These are phyloP conservation scores for Sphagnum tenellum DNA, from an alignment of 225 moss, liverwort and hornwort species.

Conservation along the genomic window DNA sequence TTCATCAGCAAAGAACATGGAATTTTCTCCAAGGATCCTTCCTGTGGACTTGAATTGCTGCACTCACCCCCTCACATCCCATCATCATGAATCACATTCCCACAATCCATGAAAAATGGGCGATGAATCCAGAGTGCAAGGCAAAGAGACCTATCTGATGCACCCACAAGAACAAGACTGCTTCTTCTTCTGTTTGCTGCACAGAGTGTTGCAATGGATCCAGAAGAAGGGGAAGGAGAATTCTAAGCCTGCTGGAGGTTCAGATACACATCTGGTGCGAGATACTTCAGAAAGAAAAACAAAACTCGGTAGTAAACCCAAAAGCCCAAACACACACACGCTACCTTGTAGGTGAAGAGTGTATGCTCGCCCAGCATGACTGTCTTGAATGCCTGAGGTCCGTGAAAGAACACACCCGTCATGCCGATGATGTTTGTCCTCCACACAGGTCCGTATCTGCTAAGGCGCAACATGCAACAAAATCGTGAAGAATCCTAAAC, in stretches of 20 bases:
- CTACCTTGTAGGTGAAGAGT: constrained; percentile 1
- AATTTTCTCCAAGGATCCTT: constrained; percentile 1
- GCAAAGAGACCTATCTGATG: too few relatives aligned
- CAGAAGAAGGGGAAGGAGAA: too few relatives aligned
- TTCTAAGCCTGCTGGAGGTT: too few relatives aligned
- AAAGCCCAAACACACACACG: too few relatives aligned
- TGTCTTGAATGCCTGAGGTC: neutral
- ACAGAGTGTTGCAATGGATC: too few relatives aligned
- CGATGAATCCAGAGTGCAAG: too few relatives aligned
- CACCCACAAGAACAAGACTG: too few relatives aligned
- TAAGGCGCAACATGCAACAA: neutral
- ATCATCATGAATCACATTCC: neutral
- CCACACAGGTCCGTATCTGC: constrained; percentile 1
- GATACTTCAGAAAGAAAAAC: too few relatives aligned
- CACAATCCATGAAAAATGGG: neutral
- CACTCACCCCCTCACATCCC: neutral
- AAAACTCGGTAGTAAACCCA: too few relatives aligned
- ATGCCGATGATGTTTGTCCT: constrained; percentile 3
- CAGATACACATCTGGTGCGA: too few relatives aligned
- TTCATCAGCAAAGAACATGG: neutral
- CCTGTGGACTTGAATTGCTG: constrained; percentile 1
- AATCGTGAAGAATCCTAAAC: too few relatives aligned
- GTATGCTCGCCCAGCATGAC: constrained; percentile 3
- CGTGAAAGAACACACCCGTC: constrained; percentile 1
- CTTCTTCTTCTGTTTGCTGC: too few relatives aligned